Base-by-base conservation (phyloP, 2,329 filamentous ascomycete species). In the Fusarium ramigenum region DNA sequence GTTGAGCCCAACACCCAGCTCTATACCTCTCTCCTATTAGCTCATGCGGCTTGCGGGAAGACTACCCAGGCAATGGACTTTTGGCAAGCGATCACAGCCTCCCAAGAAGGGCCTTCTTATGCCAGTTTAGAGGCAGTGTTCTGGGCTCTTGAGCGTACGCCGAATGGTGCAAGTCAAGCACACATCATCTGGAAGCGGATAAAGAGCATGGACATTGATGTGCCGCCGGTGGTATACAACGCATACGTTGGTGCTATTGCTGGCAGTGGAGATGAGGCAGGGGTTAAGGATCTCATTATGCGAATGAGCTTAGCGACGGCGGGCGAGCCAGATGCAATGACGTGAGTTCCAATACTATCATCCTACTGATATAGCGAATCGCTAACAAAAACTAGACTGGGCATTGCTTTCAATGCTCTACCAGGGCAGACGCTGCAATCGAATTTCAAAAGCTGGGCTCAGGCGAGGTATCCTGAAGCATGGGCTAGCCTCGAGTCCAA, bases 1-100 rank as follows among this genome's bases (percentile, higher is more conserved):
- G 87, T 98, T 42, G 91, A 95, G 75, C 87, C 92, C 9, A 91
- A 89, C 75, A 98, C 96, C 1, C 86, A 85, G 62, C 85, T 98
- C 5, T 90, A 92, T 76, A 98, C 97, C 77, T 91, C 93, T 0
- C 85, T 98, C 54, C 97, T 99, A 91, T 86, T 96, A 18, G 95
- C 94, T 0, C 96, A 97, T 79, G 90, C 91, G 2, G 88, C 89
- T 2, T 93, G 91, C 77, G 93, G 89, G 11, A 86, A 91, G 72
- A 86, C 92, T 1, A 83, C 87, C 36, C 88, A 89, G 61, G 93
- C 93, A 3, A 84, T 97, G 72, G 90, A 92, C 54, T 94, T 94
- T 79, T 98, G 95, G 94, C 86, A 90, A 61, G 90, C 97, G 53
- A 95, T 99, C 64, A 91, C 92, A n/a, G 88, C 90, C 63, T 94